Base-by-base conservation (phyloP, 2,329 filamentous ascomycete species). In the Talaromyces sp. region DNA sequence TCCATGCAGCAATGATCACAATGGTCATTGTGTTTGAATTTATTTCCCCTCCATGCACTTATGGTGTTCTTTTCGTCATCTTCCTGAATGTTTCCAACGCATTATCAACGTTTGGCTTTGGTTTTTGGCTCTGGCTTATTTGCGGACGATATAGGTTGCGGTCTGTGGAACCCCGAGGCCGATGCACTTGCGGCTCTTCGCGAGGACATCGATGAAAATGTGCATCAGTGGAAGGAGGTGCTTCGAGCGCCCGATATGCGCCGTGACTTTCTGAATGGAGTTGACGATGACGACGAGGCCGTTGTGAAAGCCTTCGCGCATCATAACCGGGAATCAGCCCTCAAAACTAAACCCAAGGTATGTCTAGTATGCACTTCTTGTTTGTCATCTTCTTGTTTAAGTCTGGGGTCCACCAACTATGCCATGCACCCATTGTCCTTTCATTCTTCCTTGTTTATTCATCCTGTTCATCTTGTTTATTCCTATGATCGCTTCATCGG, bases 311-410 rank as follows among this genome's bases (percentile, higher is more conserved):
- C 87, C 1, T 96, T 96, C 71, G 80, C 83, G 19, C 79, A 77
- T 39, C 77, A 81, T 61, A 97, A 96, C 65, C 76, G 82, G 58
- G 84, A 86, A 54, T 88, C 84, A 56, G 90, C 91, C 13, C 78
- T 97, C 46, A 96, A 95, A 79, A 93, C 85, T 33, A 87, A 87
- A 67, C 92, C 92, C 4, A 93, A 92, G 84, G 90, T 91, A 71
- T 36, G 60, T 48, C 70, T 81, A 75, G 10, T 51, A 44, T 44
- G 17, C 20, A 17, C 33, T 22, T 16, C 17, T 17, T 51, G 37
- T 22, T 13, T n/a, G n/a, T 19, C 32, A 39, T 27, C 44, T 24
- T n/a, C 14, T 8, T 24, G 16, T 24, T 24, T 4, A 17, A n/a
- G 39, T 17, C 22, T 32, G 22, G 5, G 17, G 19, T 29, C 16